Evolutionary conservation across 352 stramenopile genomes (phyloP), one percentile per base, ranked within the genome.

Genomic region (Phytophthora chlamydospora): DNA sequence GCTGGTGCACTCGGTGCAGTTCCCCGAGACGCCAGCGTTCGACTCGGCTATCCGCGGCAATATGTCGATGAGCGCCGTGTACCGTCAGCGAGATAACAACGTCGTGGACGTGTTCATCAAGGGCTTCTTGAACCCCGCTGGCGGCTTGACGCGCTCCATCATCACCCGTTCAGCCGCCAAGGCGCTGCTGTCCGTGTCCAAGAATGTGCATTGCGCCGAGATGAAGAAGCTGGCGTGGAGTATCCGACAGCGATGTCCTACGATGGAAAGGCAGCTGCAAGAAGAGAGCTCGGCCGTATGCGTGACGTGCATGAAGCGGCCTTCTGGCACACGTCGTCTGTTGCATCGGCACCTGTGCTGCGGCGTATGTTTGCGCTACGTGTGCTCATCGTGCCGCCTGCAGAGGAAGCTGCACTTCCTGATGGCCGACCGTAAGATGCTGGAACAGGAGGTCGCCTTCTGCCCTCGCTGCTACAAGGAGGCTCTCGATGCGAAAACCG

Each of bases 1-100:
- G 39, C 43, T 85, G 3, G 48, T 86, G 40, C 78, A 88, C 66
- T 82, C 68, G 47, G 65, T 85, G 44, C 56, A 72, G 34, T 72
- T 75, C 56, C 57, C 67, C 13, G 50, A 68, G 52, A 72, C 57
- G 2, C 68, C 58, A 0, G 41, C 61, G 19, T 56, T 58, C 6
- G 21, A 40, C 17, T 49, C 45, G 21, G 56, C 71, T 35, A 67
- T 74, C 38, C 72, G 76, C 2, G 76, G 70, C 38, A 80, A 80
- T 56, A 77, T 85, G 43, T 85, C 76, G 10, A 73, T 78, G 47
- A 80, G 58, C 24, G 62, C 50, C 4, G 41, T 85, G 36, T 85
- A 80, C 50, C 67, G 67, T 19, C 66, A 75, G 38, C 48, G 45
- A 35, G 56, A 58, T 46, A 52, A 66, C 35, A 71, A 76, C 33